Evolutionary conservation across 2,329 filamentous ascomycete genomes (phyloP).

Genomic region (Talaromyces sp.): DNA sequence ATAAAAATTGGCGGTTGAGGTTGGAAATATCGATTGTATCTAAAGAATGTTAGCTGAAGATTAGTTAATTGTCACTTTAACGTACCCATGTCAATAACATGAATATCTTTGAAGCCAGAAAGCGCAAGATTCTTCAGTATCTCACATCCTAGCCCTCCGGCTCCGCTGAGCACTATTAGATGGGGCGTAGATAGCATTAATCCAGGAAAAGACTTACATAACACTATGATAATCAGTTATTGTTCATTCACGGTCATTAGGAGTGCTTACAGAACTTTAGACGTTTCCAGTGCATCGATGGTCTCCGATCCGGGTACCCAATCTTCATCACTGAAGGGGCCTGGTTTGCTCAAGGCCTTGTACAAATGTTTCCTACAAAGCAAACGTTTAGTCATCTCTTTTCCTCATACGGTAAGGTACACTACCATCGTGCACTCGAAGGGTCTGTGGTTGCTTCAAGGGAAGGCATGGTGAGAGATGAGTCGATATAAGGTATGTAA

Average conservation of each 20-base stretch:
- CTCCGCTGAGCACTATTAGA: conserved; percentile 63
- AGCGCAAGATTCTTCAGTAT: conserved; percentile 94
- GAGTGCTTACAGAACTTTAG: conserved; percentile 67
- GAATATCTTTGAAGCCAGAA: conserved; percentile 93
- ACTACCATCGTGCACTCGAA: conserved; percentile 28
- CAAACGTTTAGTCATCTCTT: conserved; percentile 1
- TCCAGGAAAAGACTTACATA: conserved; percentile 17
- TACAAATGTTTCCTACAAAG: conserved; percentile 73
- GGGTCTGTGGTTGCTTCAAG: not conserved
- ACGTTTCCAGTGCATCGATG: conserved; percentile 59
- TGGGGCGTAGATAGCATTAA: not conserved
- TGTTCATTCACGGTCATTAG: not conserved
- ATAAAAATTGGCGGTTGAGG: conserved; percentile 94
- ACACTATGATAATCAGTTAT: not conserved
- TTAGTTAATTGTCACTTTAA: conserved; percentile 2
- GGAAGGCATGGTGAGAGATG: conserved; percentile 14
- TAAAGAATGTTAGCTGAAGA: conserved; percentile 35
- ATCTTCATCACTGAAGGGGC: conserved; percentile 74
- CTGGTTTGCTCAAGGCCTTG: conserved; percentile 69
- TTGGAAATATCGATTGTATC: conserved; percentile 99
- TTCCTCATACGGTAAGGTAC: not conserved
- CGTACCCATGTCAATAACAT: conserved; percentile 97
- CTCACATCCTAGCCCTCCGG: conserved; percentile 91
- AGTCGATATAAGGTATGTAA: not conserved
- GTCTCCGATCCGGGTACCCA: conserved; percentile 51